Evolutionary conservation across 148 eudicot genomes (phyloP), one percentile per base, ranked within the genome.

Genomic region (Dianthus caryophyllus): DNA sequence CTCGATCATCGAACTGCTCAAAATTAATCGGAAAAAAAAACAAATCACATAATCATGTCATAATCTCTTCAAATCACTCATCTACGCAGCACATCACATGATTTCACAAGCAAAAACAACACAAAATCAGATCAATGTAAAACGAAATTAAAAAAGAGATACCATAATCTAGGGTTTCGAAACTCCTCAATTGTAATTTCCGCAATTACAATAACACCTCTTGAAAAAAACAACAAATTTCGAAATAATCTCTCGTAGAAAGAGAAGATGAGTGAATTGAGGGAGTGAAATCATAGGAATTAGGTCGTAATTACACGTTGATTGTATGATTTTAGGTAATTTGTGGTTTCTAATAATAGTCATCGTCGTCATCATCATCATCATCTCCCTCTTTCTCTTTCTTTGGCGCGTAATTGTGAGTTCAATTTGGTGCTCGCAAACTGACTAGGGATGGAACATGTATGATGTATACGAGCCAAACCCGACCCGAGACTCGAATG

Each of bases 241-340:
- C 38, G 38, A 33, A 33, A 33, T 33, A 69, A 61, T 73, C 67
- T 77, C 66, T 68, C 76, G 46, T 54, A 26, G 61, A 0, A 9
- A 5, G 39, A 17, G 66, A 64, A 39, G 51, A 43, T 53, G 44
- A 41, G 51, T 20, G 58, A 69, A 2, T 57, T 61, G 71, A 49
- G 69, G 44, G 36, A 67, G 76, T 61, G 68, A 69, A 59, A 77
- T 67, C 53, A 25, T 63, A 54, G 63, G 53, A 64, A 48, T n/a
- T n/a, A n/a, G n/a, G n/a, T n/a, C n/a, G n/a, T n/a, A n/a, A n/a
- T 56, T 25, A 12, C 18, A 46, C 39, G 17, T 60, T 8, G 7
- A 25, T 5, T 12, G 13, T 59, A 44, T 13, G 27, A 15, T 62
- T 39, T 5, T 71, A 25, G 68, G 61, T 2, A 26, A 50, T 52